These are phyloP conservation scores for Collybiopsis confluens DNA, from an alignment of 768 basidiomycete species.

Conservation along the genomic window DNA sequence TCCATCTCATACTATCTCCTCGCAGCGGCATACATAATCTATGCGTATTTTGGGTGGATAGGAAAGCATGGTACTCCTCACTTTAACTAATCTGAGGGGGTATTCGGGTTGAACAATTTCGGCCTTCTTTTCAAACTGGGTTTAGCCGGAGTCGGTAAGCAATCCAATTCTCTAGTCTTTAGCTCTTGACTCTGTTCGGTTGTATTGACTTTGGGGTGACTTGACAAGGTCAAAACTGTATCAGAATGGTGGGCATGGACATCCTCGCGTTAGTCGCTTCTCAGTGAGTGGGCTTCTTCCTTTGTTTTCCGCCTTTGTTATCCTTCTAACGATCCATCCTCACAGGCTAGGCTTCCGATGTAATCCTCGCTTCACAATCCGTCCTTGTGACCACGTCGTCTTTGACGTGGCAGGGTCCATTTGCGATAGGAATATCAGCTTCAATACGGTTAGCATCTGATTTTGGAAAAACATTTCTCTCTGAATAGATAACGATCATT, in stretches of 20 bases:
- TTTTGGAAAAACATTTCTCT: constrained; percentile 38
- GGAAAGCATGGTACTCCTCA: constrained; percentile 81
- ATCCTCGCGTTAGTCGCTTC: constrained; percentile 59
- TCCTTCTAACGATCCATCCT: background rate
- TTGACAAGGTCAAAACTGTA: constrained; percentile 61
- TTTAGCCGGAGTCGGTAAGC: constrained; percentile 70
- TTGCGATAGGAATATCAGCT: constrained; percentile 74
- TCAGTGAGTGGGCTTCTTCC: constrained; percentile 25
- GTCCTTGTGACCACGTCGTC: constrained; percentile 76
- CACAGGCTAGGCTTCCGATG: constrained; percentile 65
- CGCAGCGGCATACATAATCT: constrained; percentile 53
- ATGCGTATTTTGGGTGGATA: constrained; percentile 58
- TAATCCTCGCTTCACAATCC: constrained; percentile 82
- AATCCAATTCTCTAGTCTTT: no score
- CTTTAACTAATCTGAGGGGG: constrained; percentile 29
- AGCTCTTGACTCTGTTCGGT: background rate
- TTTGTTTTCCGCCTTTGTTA: background rate
- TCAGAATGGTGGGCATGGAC: constrained; percentile 98
- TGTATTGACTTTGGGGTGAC: background rate
- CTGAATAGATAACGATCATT: background rate
- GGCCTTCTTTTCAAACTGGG: constrained; percentile 72
- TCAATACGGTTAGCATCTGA: constrained; percentile 47
- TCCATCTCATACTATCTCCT: constrained; percentile 76
- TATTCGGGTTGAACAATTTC: constrained; percentile 55
- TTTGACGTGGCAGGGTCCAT: constrained; percentile 79